These are phyloP conservation scores for Neurospora sublineolata DNA, from an alignment of 495 filamentous ascomycete species.

Conservation along the genomic window DNA sequence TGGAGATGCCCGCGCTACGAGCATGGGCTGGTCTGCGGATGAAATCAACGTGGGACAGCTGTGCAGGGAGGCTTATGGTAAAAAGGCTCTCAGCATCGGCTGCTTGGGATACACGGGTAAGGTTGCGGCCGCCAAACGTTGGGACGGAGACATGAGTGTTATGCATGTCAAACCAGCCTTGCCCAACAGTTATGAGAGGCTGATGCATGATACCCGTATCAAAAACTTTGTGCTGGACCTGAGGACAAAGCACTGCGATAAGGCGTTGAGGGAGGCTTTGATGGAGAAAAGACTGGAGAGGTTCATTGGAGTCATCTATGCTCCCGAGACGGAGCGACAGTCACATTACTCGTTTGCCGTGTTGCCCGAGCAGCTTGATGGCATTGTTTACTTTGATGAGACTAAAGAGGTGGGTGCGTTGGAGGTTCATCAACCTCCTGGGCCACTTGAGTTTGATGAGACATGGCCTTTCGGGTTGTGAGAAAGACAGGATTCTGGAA, in stretches of 20 bases:
- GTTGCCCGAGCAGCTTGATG: slow-evolving; percentile 46
- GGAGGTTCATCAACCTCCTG: slow-evolving; percentile 40
- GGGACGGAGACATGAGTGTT: slow-evolving; percentile 47
- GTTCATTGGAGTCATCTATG: slow-evolving; percentile 52
- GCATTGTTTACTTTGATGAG: slow-evolving; percentile 45
- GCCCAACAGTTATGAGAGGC: slow-evolving; percentile 23
- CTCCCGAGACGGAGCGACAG: slow-evolving; percentile 40
- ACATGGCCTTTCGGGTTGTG: slow-evolving; percentile 50
- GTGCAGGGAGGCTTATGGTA: slow-evolving; percentile 38
- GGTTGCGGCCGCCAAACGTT: slow-evolving; percentile 44
- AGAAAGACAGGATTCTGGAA: background rate
- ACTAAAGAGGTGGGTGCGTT: slow-evolving; percentile 40
- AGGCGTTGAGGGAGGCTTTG: slow-evolving; percentile 29
- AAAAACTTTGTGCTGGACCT: slow-evolving; percentile 41
- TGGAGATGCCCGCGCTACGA: slow-evolving; percentile 46
- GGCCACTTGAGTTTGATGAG: slow-evolving; percentile 33
- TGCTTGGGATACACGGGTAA: slow-evolving; percentile 45
- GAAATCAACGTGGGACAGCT: slow-evolving; percentile 49
- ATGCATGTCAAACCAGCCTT: slow-evolving; percentile 29
- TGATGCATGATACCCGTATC: slow-evolving; percentile 24
- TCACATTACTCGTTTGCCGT: slow-evolving; percentile 46
- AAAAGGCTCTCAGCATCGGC: slow-evolving; percentile 39
- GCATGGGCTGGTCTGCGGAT: slow-evolving; percentile 38
- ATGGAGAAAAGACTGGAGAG: slow-evolving; percentile 34
- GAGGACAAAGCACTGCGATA: slow-evolving; percentile 25